These are phyloP conservation scores for Xeromyces bisporus DNA, from an alignment of 495 filamentous ascomycete genomes.

Conservation along the genomic window DNA sequence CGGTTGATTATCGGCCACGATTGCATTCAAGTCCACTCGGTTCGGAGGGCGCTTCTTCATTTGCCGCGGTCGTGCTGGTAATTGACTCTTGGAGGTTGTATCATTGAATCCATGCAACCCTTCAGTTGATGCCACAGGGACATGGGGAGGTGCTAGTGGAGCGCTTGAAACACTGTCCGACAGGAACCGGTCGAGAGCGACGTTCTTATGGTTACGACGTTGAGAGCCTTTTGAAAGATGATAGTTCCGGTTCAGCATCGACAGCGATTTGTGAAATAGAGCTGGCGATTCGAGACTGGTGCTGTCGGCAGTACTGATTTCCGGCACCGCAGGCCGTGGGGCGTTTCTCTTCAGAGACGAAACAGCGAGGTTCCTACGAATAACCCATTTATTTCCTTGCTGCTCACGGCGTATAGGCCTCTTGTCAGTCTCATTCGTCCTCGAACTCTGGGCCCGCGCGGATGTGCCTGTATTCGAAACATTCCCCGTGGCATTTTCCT, in stretches of 20 bases:
- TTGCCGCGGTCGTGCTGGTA: constrained; percentile 6
- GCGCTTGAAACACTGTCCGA: constrained; percentile 5
- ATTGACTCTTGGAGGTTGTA: background rate
- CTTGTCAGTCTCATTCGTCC: background rate
- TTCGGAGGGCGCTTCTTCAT: constrained; percentile 35
- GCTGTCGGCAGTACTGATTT: constrained; percentile 12
- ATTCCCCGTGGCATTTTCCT: background rate
- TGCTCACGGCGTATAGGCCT: constrained; percentile 6
- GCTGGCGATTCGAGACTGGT: constrained; percentile 5
- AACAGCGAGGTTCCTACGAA: constrained; percentile 19
- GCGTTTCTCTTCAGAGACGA: constrained; percentile 18
- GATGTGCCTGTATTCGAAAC: background rate
- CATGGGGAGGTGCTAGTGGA: background rate
- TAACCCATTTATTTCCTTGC: constrained; percentile 20
- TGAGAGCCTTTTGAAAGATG: constrained; percentile 6
- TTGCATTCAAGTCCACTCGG: constrained; percentile 27
- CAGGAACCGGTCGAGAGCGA: constrained; percentile 26
- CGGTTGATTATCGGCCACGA: constrained; percentile 5
- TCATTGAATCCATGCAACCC: constrained; percentile 1
- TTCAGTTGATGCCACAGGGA: background rate
- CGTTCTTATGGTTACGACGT: constrained; percentile 7
- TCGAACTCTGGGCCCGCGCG: constrained; percentile 1
- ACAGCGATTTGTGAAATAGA: constrained; percentile 15
- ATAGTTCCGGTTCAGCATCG: constrained; percentile 12
- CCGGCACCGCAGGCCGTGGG: constrained; percentile 23